phyloP scores from a whole-genome alignment of 495 filamentous ascomycete species.

The Penicillium riverlandense region DNA sequence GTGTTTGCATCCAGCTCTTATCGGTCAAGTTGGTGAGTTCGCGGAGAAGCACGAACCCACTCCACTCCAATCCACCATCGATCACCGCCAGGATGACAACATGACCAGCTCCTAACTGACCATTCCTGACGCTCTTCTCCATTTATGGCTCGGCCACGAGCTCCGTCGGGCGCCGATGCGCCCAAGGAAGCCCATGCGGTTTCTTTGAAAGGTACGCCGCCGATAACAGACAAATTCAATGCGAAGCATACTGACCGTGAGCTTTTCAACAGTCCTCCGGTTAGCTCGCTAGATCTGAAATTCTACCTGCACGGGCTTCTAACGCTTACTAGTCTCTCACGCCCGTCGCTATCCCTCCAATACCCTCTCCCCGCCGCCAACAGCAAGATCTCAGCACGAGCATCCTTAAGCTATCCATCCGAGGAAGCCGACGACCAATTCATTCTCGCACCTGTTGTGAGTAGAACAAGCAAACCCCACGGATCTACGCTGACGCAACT shows the following conservation, averaged over 20 bases:
- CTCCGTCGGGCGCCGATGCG: constrained; percentile 44
- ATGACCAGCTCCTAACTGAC: neutral
- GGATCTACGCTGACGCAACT: neutral
- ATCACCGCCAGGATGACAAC: neutral
- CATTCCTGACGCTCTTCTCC: neutral
- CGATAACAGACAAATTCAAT: neutral
- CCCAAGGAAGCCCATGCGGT: constrained; percentile 77
- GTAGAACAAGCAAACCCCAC: neutral
- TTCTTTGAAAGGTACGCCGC: constrained; percentile 66
- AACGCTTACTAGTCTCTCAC: constrained; percentile 37
- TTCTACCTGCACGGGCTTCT: constrained; percentile 4
- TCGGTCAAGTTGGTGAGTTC: too few relatives aligned
- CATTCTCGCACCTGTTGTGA: constrained; percentile 53
- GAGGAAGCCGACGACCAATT: constrained; percentile 42
- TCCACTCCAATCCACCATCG: too few relatives aligned
- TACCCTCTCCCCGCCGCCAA: constrained; percentile 48
- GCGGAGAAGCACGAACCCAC: too few relatives aligned
- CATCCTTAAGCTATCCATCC: constrained; percentile 47
- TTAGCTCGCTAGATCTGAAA: constrained; percentile 15
- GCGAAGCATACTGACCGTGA: neutral
- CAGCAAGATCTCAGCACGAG: constrained; percentile 42
- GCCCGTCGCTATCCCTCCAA: constrained; percentile 48
- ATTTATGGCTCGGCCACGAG: constrained; percentile 39
- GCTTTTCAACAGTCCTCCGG: constrained; percentile 29
- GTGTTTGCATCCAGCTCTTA: constrained; percentile 8